These are phyloP conservation scores for Massariosphaeria phaeospora DNA, from an alignment of 495 filamentous ascomycete genomes.

Conservation along the genomic window DNA sequence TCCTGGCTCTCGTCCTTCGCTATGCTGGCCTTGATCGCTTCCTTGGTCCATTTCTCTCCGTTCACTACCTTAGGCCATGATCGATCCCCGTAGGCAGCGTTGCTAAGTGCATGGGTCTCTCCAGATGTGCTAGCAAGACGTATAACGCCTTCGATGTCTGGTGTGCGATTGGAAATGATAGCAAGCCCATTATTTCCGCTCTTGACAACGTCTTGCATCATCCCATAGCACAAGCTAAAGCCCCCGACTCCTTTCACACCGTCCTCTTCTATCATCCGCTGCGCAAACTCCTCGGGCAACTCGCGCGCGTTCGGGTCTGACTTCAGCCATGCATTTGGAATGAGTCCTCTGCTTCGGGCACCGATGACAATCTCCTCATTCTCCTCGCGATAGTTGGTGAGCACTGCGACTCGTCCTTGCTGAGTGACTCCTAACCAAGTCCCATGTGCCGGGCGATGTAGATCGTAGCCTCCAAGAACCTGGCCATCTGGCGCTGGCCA, in stretches of 20 bases:
- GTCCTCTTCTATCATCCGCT: constrained; percentile 60
- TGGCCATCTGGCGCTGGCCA: constrained; percentile 62
- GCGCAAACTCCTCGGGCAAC: constrained; percentile 60
- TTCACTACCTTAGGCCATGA: constrained; percentile 77
- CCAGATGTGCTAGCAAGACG: constrained; percentile 65
- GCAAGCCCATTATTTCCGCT: constrained; percentile 52
- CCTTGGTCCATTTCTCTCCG: constrained; percentile 47
- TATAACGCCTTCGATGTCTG: constrained; percentile 55
- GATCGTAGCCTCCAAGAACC: constrained; percentile 64
- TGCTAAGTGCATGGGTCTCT: constrained; percentile 75
- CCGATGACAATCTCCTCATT: constrained; percentile 50
- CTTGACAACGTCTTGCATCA: constrained; percentile 51
- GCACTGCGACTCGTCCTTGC: constrained; percentile 75
- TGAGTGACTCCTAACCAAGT: constrained; percentile 93
- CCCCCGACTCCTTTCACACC: constrained; percentile 75
- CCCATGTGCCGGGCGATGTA: constrained; percentile 62
- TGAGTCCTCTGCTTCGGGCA: constrained; percentile 67
- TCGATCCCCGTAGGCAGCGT: constrained; percentile 68
- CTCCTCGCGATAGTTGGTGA: constrained; percentile 92
- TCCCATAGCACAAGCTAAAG: constrained; percentile 86
- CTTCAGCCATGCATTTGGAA: constrained; percentile 84
- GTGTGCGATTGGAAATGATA: constrained; percentile 83
- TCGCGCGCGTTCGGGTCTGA: constrained; percentile 34
- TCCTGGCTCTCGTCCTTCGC: constrained; percentile 51
- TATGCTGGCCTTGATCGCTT: constrained; percentile 47